Conservation (phyloP, 2,329 filamentous ascomycete species). For the Sclerotinia glacialis region DNA sequence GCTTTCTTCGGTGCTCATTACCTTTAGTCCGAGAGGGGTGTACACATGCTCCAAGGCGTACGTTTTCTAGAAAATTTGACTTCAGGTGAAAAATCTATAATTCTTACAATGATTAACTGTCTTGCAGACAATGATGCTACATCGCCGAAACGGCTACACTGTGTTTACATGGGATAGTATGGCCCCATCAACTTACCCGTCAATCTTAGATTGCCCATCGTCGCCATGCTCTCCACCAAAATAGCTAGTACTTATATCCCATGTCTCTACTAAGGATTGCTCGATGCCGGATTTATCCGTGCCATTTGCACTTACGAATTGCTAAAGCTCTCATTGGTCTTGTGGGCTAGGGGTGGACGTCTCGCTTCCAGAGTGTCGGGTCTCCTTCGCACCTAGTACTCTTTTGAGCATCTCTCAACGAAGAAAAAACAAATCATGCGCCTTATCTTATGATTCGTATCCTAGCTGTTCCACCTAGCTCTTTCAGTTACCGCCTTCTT, state of each 20-base stretch:
- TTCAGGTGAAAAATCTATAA: no score
- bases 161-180: no score
- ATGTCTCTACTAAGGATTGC: not conserved
- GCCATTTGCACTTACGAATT: not conserved
- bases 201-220: no score
- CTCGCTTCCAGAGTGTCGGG: not conserved
- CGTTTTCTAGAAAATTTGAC: no score
- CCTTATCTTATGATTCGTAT: not conserved
- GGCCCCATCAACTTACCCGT: no score
- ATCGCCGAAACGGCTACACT: no score
- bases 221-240: no score
- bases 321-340: not conserved
- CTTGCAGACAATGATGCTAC: no score
- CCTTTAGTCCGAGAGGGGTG: no score
- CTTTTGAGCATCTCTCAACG: not conserved
- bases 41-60: no score
- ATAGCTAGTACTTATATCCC: not conserved
- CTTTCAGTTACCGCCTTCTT: not conserved
- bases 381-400: not conserved
- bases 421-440: not conserved
- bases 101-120: no score
- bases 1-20: no score
- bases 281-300: not conserved
- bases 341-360: not conserved
- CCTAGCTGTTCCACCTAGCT: not conserved